A percentile compares a stretch with the other conserved stretches of the same genome.
phyloP scores from a whole-genome alignment of 2,329 filamentous ascomycete species.

The Hymenoscyphus infarciens region DNA sequence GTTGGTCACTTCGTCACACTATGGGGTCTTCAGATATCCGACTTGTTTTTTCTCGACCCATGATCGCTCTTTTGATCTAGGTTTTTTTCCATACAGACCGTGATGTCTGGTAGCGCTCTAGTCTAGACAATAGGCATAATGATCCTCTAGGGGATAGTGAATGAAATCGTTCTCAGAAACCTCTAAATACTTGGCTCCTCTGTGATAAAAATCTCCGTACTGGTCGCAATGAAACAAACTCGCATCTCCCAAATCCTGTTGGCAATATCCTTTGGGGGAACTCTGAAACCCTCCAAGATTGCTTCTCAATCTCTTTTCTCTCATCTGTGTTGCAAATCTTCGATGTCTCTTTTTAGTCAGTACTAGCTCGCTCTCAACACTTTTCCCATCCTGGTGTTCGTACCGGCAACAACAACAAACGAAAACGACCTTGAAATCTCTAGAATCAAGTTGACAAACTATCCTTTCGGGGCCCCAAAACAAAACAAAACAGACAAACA shows the following conservation, averaged over 20 bases:
- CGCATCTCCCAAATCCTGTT: too few relatives aligned
- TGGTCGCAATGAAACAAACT: too few relatives aligned
- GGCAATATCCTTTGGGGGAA: too few relatives aligned
- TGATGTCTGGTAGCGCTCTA: conserved; percentile 26
- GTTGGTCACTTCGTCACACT: conserved; percentile 31
- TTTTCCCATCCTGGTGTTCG: too few relatives aligned
- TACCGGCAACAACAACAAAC: too few relatives aligned
- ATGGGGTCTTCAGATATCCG: conserved; percentile 23
- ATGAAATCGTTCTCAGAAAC: conserved; percentile 26
- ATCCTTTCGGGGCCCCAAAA: too few relatives aligned
- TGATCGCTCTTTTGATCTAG: conserved; percentile 32
- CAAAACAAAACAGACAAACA: too few relatives aligned
- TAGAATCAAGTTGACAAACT: too few relatives aligned
- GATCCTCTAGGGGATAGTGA: conserved; percentile 25
- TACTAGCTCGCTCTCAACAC: too few relatives aligned
- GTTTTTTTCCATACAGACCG: conserved; percentile 28
- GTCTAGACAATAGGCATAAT: conserved; percentile 30
- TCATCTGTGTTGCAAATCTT: conserved; percentile 30
- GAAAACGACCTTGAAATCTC: too few relatives aligned
- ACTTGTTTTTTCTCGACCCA: conserved; percentile 22
- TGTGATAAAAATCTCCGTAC: too few relatives aligned
- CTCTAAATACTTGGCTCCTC: conserved; percentile 40
- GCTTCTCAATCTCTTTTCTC: conserved; percentile 55
- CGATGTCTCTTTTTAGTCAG: too few relatives aligned
- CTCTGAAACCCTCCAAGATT: conserved; percentile 22